Evolutionary conservation across 208 protist species (phyloP).

Genomic region (Acanthamoeba quina): DNA sequence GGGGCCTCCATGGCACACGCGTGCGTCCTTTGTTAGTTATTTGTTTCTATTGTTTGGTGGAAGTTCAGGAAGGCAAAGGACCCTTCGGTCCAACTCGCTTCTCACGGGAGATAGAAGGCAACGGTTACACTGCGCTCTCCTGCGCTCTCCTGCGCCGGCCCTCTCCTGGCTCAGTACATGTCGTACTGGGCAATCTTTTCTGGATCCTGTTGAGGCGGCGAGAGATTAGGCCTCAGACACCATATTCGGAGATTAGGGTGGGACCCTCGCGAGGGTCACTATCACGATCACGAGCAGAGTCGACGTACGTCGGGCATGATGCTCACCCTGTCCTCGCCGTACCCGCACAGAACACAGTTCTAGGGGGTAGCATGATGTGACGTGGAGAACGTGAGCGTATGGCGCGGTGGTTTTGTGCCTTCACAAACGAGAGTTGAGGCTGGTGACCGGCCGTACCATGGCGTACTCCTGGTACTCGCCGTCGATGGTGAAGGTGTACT

Average conservation of each 20-base stretch:
- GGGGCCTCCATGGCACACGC: too few species aligned
- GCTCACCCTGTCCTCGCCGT: slow-evolving; percentile 29
- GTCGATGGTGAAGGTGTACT: slow-evolving; percentile 67
- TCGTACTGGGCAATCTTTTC: neutral
- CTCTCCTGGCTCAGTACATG: slow-evolving; percentile 17
- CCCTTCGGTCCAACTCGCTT: too few species aligned
- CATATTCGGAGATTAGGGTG: neutral
- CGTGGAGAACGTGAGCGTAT: neutral
- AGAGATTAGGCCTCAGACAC: neutral
- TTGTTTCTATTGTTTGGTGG: too few species aligned
- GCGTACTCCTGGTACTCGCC: slow-evolving; percentile 38
- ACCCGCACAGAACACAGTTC: slow-evolving; percentile 57
- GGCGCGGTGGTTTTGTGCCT: too few species aligned
- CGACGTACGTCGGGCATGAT: slow-evolving; percentile 60
- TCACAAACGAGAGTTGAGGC: neutral
- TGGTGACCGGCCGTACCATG: neutral
- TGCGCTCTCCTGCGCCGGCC: too few species aligned
- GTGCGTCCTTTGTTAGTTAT: too few species aligned
- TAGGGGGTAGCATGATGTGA: neutral
- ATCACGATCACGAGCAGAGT: neutral
- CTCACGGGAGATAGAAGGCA: too few species aligned
- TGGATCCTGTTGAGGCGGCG: neutral
- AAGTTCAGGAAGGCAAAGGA: too few species aligned
- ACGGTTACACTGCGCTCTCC: too few species aligned
- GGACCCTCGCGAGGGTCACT: too few species aligned